These are phyloP conservation scores for Cladosporium phlei DNA, from an alignment of 2,329 filamentous ascomycete genomes.

Conservation along the genomic window DNA sequence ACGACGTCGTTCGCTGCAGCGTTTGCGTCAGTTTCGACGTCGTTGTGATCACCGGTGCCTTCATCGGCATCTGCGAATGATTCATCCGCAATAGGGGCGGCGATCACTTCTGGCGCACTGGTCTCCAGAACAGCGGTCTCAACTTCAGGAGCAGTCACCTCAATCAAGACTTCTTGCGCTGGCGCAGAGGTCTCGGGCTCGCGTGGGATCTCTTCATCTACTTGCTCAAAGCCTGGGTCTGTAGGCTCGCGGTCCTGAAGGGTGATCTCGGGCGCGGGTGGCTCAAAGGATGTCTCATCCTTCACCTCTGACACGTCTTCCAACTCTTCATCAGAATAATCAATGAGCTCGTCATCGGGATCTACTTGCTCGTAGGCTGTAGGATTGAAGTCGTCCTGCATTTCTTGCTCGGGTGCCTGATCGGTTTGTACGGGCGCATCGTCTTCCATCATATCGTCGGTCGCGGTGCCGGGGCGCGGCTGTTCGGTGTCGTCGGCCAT, in stretches of 20 bases:
- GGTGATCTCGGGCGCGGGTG: conserved; percentile 3
- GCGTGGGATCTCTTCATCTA: conserved; percentile 19
- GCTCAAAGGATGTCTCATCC: conserved; percentile 3
- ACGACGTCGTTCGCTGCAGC: neutral
- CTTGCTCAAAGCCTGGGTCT: neutral
- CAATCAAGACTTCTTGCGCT: conserved; percentile 6
- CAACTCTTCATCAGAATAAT: conserved; percentile 32
- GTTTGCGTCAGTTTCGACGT: neutral
- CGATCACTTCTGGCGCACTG: neutral
- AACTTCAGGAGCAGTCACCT: neutral
- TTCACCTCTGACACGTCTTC: conserved; percentile 13
- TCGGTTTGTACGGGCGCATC: conserved; percentile 26
- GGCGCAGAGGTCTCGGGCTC: conserved; percentile 14
- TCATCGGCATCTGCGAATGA: neutral
- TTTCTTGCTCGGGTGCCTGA: conserved; percentile 29
- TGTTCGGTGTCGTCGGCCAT: conserved; percentile 52
- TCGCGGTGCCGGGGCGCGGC: conserved; percentile 35
- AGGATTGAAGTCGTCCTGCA: conserved; percentile 26
- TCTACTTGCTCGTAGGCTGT: conserved; percentile 11
- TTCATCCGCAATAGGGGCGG: neutral
- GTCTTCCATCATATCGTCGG: conserved; percentile 32
- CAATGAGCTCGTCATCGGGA: conserved; percentile 35
- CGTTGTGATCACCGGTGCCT: neutral
- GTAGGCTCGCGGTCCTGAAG: neutral
- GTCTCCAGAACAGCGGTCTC: neutral